Evolutionary conservation across 805 yeast genomes (phyloP), one percentile per base, ranked within the genome.

Genomic region (Blastobotrys americana): DNA sequence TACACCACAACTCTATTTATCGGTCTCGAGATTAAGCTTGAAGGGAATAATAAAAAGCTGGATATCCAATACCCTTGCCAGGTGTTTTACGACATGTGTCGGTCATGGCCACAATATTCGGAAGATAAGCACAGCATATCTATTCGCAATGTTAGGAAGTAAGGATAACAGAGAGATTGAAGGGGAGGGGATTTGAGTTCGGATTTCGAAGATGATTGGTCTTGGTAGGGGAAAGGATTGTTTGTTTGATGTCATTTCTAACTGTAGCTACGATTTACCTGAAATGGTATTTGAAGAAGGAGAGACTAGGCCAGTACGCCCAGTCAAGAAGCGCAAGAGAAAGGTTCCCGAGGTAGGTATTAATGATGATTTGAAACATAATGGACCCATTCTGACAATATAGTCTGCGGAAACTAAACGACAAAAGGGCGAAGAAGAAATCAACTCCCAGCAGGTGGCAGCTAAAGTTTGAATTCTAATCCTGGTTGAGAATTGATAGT

Each of bases 41-140:
- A 74, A 42, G 77, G 67, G 76, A 80, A 44, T 18, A 51, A 54
- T 25, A 55, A 55, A 38, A 55, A 56, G 55, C 72, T 89, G 54
- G 96, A 88, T 61, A 82, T 90, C 46, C 95, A 84, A 56, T 76
- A 80, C 51, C 96, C 96, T 16, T 89, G 97, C 60, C 74, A 85
- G 17, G 97, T 93, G 49, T 93, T 90, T 61, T 87, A 76, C 66
- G 80, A 74, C 36, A 65, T 86, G 5, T 86, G 97, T 64, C 80
- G 85, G 51, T 73, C 77, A 27, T 85, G 90, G 78, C 71, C 71
- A 17, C 71, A 72, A 33, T 93, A 77, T 56, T 76, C 82, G 52
- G 82, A 77, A 43, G 75, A 77, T 37, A 63, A 72, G 6, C 72
- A 79, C 49, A 67, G 78, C 19, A 69, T 90, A 49, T 71, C 76